phyloP scores from a whole-genome alignment of 2,329 filamentous ascomycete genomes.

The Emmonsiellopsis sp. region DNA sequence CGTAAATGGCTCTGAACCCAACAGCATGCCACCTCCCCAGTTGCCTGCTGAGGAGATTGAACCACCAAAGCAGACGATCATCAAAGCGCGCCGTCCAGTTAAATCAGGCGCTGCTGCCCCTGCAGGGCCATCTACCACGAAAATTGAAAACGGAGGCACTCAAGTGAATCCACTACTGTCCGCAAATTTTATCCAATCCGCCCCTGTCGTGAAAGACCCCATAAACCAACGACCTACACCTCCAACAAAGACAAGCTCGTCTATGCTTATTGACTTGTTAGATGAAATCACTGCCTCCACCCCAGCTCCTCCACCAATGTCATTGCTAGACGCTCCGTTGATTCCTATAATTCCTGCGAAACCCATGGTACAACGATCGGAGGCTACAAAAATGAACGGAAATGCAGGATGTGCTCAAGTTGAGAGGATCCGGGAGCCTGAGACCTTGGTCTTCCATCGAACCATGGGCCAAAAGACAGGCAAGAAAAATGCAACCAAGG shows the following conservation, averaged over 20 bases:
- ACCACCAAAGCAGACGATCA: neutral
- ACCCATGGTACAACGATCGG: neutral
- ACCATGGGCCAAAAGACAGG: constrained; percentile 24
- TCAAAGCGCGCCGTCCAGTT: too few species aligned
- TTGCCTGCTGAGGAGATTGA: constrained; percentile 2
- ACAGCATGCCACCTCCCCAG: constrained; percentile 2
- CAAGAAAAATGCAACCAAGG: constrained; percentile 15
- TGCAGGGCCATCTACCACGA: neutral
- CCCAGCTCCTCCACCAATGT: neutral
- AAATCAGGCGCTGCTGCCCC: too few species aligned
- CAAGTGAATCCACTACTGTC: neutral
- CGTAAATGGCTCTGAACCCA: constrained; percentile 3
- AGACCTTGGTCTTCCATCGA: constrained; percentile 17
- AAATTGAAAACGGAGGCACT: neutral
- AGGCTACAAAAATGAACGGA: neutral
- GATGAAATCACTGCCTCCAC: neutral
- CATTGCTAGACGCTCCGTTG: neutral
- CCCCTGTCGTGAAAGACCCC: neutral
- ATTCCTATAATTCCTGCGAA: neutral
- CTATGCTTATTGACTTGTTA: neutral
- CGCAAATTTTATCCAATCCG: neutral
- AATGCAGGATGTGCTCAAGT: neutral
- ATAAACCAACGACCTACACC: neutral
- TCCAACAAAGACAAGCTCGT: neutral
- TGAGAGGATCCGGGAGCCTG: constrained; percentile 12